Conservation (phyloP, 306 rosid genomes). For the Pyrus bretschneideri region DNA sequence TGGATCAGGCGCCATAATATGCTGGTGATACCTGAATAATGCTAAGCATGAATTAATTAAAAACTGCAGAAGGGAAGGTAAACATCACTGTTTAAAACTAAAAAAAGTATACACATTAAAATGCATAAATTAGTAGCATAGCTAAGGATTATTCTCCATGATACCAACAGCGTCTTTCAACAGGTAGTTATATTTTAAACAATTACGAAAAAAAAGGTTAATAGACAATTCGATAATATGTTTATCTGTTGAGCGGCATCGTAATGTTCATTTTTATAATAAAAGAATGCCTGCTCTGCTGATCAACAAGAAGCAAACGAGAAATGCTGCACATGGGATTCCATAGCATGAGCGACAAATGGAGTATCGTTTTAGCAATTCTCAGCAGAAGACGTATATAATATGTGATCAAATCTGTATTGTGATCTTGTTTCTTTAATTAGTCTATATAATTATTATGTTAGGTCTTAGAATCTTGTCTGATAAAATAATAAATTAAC, state of each 20-base stretch:
- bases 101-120: background rate
- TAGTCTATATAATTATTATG: background rate
- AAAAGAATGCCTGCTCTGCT: background rate
- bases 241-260: too few species aligned
- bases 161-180: background rate
- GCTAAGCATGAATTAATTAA: background rate
- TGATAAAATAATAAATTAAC: background rate
- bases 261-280: background rate
- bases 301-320: slow-evolving; percentile 1
- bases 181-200: too few species aligned
- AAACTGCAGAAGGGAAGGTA: background rate
- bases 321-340: background rate
- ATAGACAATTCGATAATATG: too few species aligned
- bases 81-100: background rate
- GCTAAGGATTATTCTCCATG: background rate
- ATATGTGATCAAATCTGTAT: background rate
- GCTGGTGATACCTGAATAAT: background rate
- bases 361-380: background rate
- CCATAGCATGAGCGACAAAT: background rate
- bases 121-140: background rate
- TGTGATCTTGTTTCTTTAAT: background rate
- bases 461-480: background rate
- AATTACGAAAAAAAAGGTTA: too few species aligned
- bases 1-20: background rate
- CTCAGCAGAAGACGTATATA: background rate